Conservation (phyloP, 1,139 yeast genomes). For the Meyerozyma athensensis region DNA sequence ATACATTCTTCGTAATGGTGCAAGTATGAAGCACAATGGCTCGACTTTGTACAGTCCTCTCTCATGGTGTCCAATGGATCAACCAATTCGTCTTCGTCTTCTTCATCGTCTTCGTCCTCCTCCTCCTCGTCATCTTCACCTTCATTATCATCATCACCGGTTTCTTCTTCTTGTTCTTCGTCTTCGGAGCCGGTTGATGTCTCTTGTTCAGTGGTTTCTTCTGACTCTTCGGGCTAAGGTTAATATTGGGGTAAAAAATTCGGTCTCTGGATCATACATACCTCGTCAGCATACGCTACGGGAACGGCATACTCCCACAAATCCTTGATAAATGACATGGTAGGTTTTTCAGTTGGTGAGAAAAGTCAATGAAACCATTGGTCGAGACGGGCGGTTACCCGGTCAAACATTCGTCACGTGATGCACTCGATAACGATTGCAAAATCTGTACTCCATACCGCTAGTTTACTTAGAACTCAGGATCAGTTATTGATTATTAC, state of each 20-base stretch:
- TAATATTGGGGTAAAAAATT: conserved; percentile 10
- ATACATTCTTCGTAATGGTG: conserved; percentile 95
- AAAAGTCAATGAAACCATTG: conserved; percentile 25
- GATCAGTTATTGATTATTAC: background rate
- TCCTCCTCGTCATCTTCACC: conserved; percentile 65
- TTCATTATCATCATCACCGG: conserved; percentile 45
- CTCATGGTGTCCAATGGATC: conserved; percentile 68
- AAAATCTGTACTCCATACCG: too few relatives aligned
- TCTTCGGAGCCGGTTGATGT: conserved; percentile 17
- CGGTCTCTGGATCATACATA: conserved; percentile 19
- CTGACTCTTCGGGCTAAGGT: conserved; percentile 23
- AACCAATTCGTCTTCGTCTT: conserved; percentile 67
- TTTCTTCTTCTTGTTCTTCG: conserved; percentile 36
- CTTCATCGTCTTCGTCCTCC: conserved; percentile 71
- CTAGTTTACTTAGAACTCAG: background rate
- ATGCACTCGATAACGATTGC: conserved; percentile 1
- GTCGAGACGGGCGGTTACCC: conserved; percentile 16
- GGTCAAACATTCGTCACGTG: conserved; percentile 8
- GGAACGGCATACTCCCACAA: conserved; percentile 80
- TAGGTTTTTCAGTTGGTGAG: conserved; percentile 14
- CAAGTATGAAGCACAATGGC: conserved; percentile 66
- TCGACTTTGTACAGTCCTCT: conserved; percentile 63
- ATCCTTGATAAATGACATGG: conserved; percentile 63
- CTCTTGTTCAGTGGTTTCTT: conserved; percentile 19
- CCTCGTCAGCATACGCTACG: conserved; percentile 85